A percentile compares a stretch with the other conserved stretches of the same genome.
These are phyloP conservation scores for Dictyostelium discoideum DNA, from an alignment of 78 protist species.

Conservation along the genomic window DNA sequence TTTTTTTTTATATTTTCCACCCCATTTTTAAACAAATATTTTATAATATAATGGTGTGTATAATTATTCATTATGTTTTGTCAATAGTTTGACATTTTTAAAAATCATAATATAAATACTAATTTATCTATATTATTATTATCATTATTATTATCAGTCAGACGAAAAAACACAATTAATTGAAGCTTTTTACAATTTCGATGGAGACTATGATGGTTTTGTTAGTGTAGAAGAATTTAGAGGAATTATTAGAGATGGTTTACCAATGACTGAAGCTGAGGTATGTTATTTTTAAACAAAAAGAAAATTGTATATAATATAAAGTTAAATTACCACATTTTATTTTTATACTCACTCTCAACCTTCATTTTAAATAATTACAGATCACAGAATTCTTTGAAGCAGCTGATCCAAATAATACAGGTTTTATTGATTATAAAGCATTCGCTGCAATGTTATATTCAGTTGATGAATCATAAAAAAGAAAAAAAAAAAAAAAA, in stretches of 20 bases:
- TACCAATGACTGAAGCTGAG: slow-evolving; percentile 67
- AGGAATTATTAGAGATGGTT: slow-evolving; percentile 74
- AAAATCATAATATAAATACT: too few relatives aligned
- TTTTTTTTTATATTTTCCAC: neutral
- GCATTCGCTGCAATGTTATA: slow-evolving; percentile 65
- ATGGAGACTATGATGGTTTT: slow-evolving; percentile 63
- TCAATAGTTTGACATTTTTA: too few relatives aligned
- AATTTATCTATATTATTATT: too few relatives aligned
- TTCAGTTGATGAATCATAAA: slow-evolving; percentile 75
- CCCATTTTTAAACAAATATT: neutral
- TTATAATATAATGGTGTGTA: neutral
- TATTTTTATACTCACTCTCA: neutral
- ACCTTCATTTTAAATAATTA: neutral
- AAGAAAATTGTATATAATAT: too few relatives aligned
- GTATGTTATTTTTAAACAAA: slow-evolving; percentile 5
- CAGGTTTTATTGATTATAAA: slow-evolving; percentile 73
- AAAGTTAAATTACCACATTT: too few relatives aligned
- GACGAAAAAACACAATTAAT: slow-evolving; percentile 70
- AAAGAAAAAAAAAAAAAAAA: neutral
- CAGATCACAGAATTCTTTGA: slow-evolving; percentile 60
- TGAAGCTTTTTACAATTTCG: slow-evolving; percentile 75
- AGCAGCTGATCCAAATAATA: slow-evolving; percentile 73
- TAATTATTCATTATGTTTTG: neutral
- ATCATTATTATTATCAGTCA: neutral
- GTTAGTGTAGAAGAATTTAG: slow-evolving; percentile 70